These are phyloP conservation scores for Stromatinia cepivora DNA, from an alignment of 2,329 filamentous ascomycete genomes.

Conservation along the genomic window DNA sequence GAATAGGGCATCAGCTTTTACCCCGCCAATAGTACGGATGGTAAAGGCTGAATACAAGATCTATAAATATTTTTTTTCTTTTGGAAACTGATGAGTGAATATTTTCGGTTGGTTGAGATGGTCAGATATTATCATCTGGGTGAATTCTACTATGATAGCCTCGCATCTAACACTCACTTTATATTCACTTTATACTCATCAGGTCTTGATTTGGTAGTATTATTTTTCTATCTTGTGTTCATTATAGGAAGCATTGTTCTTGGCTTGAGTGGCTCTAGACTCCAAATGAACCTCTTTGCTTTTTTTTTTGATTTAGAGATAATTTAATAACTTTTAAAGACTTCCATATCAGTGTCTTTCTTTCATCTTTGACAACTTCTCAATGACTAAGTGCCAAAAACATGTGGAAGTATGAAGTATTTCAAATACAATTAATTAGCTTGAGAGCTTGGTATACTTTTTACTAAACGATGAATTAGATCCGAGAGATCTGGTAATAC, in stretches of 20 bases:
- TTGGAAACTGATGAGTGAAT: not conserved
- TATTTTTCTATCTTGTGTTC: not conserved
- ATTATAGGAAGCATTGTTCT: not conserved
- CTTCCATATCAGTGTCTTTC: not conserved
- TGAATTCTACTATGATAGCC: not conserved
- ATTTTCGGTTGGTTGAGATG: not conserved
- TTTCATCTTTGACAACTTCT: not conserved
- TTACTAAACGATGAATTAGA: not conserved
- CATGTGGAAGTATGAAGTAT: not conserved
- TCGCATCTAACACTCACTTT: too few species aligned
- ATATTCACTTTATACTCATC: too few species aligned
- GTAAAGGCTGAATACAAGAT: not conserved
- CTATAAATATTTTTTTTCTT: not conserved
- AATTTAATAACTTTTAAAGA: too few species aligned
- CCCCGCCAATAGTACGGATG: not conserved
- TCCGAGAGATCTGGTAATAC: not conserved
- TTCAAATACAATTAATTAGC: too few species aligned
- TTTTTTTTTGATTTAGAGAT: too few species aligned
- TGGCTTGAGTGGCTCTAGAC: not conserved
- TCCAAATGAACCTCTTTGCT: not conserved
- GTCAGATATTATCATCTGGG: too few species aligned
- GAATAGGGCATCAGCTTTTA: not conserved
- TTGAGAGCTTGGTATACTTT: not conserved
- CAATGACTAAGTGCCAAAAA: too few species aligned
- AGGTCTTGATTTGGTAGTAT: not conserved